Evolutionary conservation across 441 rosid genomes (phyloP).

Genomic region (Adansonia madagascariensis): DNA sequence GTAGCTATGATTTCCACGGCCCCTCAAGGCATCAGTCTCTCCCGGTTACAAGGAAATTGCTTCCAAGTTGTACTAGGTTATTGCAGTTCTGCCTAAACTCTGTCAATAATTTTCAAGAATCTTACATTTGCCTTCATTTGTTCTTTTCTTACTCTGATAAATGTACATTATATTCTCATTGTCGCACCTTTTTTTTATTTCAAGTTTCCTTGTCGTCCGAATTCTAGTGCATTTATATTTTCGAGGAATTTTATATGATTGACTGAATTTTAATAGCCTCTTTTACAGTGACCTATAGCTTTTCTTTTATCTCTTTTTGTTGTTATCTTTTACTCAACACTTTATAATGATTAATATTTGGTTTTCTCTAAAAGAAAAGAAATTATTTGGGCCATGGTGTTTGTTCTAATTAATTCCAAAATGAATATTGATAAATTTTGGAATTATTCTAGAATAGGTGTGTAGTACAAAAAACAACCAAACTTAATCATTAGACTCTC

Average conservation of each 20-base stretch:
- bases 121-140: too few species aligned
- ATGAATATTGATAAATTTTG: neutral
- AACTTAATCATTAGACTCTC: conserved; percentile 12
- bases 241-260: conserved; percentile 7
- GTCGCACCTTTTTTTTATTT: neutral
- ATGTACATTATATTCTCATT: conserved; percentile 22
- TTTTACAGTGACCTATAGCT: neutral
- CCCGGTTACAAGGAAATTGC: conserved; percentile 16
- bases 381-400: conserved; percentile 17
- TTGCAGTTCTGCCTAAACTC: conserved; percentile 3
- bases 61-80: conserved; percentile 12
- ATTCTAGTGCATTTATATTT: neutral
- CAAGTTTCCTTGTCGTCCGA: neutral
- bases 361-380: neutral
- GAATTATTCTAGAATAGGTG: conserved; percentile 1
- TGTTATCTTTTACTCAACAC: neutral
- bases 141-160: neutral
- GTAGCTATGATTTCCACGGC: conserved; percentile 5
- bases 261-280: neutral
- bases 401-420: conserved; percentile 13
- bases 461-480: neutral
- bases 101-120: neutral
- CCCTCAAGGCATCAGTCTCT: neutral
- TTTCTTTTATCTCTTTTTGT: neutral
- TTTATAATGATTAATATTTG: neutral